Conservation (phyloP, 2,329 filamentous ascomycete species). For the Ophiostoma australiae region DNA sequence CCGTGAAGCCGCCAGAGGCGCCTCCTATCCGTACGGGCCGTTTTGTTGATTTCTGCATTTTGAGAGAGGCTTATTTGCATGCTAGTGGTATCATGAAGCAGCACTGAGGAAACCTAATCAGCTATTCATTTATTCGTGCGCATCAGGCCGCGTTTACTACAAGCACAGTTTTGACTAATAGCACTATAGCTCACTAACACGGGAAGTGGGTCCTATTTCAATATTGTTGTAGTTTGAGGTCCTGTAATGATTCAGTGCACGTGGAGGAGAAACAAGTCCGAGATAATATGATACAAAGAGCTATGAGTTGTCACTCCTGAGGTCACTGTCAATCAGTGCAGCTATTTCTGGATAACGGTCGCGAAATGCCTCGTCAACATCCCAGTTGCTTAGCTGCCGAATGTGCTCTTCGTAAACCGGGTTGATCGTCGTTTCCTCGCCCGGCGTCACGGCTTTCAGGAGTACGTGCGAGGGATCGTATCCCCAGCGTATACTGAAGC, state of each 20-base stretch:
- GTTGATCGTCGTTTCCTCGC: not conserved
- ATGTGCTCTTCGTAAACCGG: not conserved
- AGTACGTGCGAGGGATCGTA: constrained; percentile 33
- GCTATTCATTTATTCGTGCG: not conserved
- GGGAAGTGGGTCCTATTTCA: not conserved
- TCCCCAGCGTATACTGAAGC: constrained; percentile 34
- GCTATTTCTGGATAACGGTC: constrained; percentile 1
- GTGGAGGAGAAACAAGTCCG: constrained; percentile 1
- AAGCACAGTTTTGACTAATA: not conserved
- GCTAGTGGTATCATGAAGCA: too few relatives aligned
- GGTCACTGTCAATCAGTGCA: constrained; percentile 1
- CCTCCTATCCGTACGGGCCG: not conserved
- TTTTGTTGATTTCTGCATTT: not conserved
- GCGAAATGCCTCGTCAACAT: not conserved
- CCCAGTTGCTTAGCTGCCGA: not conserved
- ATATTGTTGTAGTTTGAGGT: not conserved
- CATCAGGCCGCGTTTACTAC: not conserved
- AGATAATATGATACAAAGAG: not conserved
- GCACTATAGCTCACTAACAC: not conserved
- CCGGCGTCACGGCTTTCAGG: constrained; percentile 25
- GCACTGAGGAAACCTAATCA: too few relatives aligned
- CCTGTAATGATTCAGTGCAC: not conserved
- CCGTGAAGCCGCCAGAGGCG: not conserved
- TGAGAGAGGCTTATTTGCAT: too few relatives aligned
- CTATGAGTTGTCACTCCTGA: not conserved